These are phyloP conservation scores for Phytopythium helicoides DNA, from an alignment of 352 stramenopile genomes.

Conservation along the genomic window DNA sequence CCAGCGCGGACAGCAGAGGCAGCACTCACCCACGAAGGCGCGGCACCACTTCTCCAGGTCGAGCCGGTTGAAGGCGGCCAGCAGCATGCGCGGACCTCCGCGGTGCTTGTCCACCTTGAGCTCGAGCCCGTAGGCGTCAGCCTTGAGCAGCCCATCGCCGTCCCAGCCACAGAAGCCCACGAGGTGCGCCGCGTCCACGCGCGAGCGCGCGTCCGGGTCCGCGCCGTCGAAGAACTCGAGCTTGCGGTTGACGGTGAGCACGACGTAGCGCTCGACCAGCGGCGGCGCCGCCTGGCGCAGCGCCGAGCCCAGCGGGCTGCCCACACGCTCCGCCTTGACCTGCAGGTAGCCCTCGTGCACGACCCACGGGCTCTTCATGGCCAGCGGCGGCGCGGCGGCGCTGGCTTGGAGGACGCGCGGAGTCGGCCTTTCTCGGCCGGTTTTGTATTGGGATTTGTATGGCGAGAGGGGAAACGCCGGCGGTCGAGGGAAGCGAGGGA, in stretches of 20 bases:
- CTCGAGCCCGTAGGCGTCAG: slow-evolving; percentile 78
- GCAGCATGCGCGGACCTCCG: slow-evolving; percentile 41
- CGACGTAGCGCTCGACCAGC: slow-evolving; percentile 61
- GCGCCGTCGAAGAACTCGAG: slow-evolving; percentile 66
- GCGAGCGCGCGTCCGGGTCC: slow-evolving; percentile 22
- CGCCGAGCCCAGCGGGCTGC: slow-evolving; percentile 5
- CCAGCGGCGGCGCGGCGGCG: not conserved
- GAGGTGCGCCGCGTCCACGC: slow-evolving; percentile 48
- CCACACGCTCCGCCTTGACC: slow-evolving; percentile 24
- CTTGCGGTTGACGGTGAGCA: slow-evolving; percentile 80
- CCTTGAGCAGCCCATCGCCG: slow-evolving; percentile 61
- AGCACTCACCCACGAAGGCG: slow-evolving; percentile 46
- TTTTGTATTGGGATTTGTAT: too few species aligned
- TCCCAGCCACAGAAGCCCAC: slow-evolving; percentile 78
- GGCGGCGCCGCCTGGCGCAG: slow-evolving; percentile 7
- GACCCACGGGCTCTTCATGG: slow-evolving; percentile 52
- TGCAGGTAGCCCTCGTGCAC: slow-evolving; percentile 61
- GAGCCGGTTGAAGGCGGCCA: slow-evolving; percentile 78
- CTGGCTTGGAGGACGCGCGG: not conserved
- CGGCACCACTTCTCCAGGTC: slow-evolving; percentile 84
- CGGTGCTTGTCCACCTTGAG: slow-evolving; percentile 66
- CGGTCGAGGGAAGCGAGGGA: too few species aligned
- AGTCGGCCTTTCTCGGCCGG: not conserved
- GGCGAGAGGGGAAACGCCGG: too few species aligned
- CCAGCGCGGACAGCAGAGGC: not conserved